Evolutionary conservation across 2,329 filamentous ascomycete genomes (phyloP).

Genomic region (Pseudopyrenochaeta lycopersici): DNA sequence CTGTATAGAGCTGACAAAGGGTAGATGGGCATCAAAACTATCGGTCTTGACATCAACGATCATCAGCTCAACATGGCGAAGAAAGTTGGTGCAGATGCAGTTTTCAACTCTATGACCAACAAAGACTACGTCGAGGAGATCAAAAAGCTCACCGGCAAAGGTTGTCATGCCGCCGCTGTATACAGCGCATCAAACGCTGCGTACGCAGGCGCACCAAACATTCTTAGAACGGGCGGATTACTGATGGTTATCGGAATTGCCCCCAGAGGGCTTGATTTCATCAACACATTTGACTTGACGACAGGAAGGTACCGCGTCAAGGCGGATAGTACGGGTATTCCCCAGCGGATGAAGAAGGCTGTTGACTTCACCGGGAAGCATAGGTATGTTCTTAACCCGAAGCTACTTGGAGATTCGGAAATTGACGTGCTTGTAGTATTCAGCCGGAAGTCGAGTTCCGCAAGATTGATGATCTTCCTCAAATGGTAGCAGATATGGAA

Average conservation of each 20-base stretch:
- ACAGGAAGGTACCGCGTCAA: conserved; percentile 54
- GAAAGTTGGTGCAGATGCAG: conserved; percentile 52
- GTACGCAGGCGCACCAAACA: conserved; percentile 47
- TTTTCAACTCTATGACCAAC: conserved; percentile 55
- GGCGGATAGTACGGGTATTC: conserved; percentile 54
- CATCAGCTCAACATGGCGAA: conserved; percentile 52
- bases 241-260: conserved; percentile 57
- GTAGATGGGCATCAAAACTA: conserved; percentile 53
- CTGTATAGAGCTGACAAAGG: not conserved
- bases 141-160: conserved; percentile 54
- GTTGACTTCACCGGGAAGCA: conserved; percentile 56
- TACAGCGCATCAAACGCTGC: conserved; percentile 52
- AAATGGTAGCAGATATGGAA: conserved; percentile 53
- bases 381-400: conserved; percentile 10
- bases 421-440: conserved; percentile 34
- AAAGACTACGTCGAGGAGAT: conserved; percentile 50
- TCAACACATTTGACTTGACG: conserved; percentile 52
- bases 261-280: conserved; percentile 45
- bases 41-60: conserved; percentile 58
- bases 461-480: conserved; percentile 51
- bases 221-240: conserved; percentile 51
- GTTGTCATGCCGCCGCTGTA: conserved; percentile 54
- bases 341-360: conserved; percentile 55
- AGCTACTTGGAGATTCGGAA: not conserved
- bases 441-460: conserved; percentile 52